These are phyloP conservation scores for Miscanthus lutarioriparius DNA, from an alignment of 176 grass and related monocot species.

Conservation along the genomic window DNA sequence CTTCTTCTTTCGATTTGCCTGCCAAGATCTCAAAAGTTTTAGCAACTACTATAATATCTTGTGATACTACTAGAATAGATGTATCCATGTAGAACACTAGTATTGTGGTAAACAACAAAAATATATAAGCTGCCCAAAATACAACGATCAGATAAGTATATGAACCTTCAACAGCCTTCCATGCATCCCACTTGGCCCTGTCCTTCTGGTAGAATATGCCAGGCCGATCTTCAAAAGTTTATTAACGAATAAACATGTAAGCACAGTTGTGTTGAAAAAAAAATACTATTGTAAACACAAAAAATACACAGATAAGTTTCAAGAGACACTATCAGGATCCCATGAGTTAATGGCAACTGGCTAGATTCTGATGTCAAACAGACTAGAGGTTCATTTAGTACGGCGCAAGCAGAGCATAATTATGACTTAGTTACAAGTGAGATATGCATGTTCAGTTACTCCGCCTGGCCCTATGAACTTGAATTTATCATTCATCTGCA, in stretches of 20 bases:
- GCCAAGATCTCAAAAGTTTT: conserved; percentile 21
- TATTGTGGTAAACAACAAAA: neutral
- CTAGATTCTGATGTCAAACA: neutral
- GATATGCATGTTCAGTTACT: neutral
- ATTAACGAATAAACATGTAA: neutral
- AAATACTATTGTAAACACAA: neutral
- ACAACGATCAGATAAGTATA: conserved; percentile 6
- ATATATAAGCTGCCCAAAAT: neutral
- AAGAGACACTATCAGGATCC: neutral
- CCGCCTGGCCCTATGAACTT: neutral
- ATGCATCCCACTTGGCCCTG: conserved; percentile 83
- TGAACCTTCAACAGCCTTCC: conserved; percentile 80
- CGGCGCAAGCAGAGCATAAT: neutral
- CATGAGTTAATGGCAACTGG: neutral
- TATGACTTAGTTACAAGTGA: neutral
- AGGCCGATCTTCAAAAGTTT: conserved; percentile 54
- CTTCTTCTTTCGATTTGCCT: conserved; percentile 76
- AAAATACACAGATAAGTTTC: neutral
- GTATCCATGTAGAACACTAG: neutral
- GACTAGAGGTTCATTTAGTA: neutral
- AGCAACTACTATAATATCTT: neutral
- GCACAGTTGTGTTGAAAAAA: neutral
- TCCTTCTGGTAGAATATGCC: conserved; percentile 57
- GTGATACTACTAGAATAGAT: neutral
- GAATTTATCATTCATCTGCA: neutral